phyloP scores from a whole-genome alignment of 768 basidiomycete species.

The Leccinum rimulosum region DNA sequence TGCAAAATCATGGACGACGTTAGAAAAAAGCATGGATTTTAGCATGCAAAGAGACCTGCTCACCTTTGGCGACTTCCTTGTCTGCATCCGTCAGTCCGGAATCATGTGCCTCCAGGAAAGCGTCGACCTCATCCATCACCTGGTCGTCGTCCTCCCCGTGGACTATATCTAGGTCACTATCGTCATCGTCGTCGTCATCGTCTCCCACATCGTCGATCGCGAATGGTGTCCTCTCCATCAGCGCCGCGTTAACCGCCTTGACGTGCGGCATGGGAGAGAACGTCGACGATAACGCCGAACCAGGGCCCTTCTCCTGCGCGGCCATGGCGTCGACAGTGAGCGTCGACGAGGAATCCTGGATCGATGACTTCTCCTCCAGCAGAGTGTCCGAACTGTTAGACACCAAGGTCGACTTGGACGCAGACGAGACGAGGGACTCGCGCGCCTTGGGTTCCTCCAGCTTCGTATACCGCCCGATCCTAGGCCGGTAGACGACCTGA shows the following conservation, averaged over 20 bases:
- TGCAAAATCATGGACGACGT: not conserved
- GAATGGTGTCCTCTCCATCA: conserved; percentile 92
- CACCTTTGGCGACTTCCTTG: conserved; percentile 74
- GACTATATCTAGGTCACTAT: conserved; percentile 48
- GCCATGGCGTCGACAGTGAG: conserved; percentile 46
- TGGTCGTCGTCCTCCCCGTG: conserved; percentile 65
- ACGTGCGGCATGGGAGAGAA: conserved; percentile 65
- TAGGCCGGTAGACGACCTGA: conserved; percentile 76
- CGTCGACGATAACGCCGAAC: conserved; percentile 24
- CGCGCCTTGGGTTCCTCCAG: conserved; percentile 86
- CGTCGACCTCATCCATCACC: conserved; percentile 94
- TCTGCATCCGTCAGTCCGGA: conserved; percentile 79
- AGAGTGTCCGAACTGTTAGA: conserved; percentile 34
- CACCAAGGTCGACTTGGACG: conserved; percentile 52
- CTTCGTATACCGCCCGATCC: conserved; percentile 82
- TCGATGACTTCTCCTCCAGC: not conserved
- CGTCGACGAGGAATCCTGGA: conserved; percentile 43
- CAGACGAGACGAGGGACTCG: conserved; percentile 77
- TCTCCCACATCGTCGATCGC: conserved; percentile 90
- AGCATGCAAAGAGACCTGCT: conserved; percentile 15
- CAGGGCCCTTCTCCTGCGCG: conserved; percentile 20
- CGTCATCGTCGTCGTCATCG: conserved; percentile 70
- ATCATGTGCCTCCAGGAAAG: conserved; percentile 93
- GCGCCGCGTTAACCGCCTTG: conserved; percentile 73
- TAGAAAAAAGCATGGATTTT: not conserved